Base-by-base conservation (phyloP, 2,329 filamentous ascomycete species). In the Clarireedia hainanense region DNA sequence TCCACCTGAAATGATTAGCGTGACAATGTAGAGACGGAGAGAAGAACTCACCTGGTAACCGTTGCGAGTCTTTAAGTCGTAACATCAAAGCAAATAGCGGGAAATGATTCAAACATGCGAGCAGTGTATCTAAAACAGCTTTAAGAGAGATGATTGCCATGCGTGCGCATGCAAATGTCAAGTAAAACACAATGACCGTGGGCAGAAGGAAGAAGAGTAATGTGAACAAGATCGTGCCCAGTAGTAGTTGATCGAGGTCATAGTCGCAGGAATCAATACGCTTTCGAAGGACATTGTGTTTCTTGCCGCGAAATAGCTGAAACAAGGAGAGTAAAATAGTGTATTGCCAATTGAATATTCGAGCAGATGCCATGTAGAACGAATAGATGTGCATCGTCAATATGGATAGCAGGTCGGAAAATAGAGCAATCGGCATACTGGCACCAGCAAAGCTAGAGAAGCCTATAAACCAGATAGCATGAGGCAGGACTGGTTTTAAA, bases 201-300 rank as follows among this genome's bases (percentile, higher is more conserved):
- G 94, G 94, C 3, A 99, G 77, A 15, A 99, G 78, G 70, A 97
- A 99, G 73, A 95, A 95, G 1, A 99, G 80, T 6, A 99, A 76
- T 0, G 94, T 97, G 69, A 99, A 99, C 20, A 99, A 77, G 58
- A 99, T 97, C 0, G 94, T 99, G 58, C 94, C 94, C 6, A 99
- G 85, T 6, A 99, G 84, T 4, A 99, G 81, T 73, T 99, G 95
- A 69, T 99, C 94, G 24, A 99, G 81, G 69, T 97, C 94, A 73
- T 99, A 99, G 73, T 97, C 94, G 76, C 94, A 99, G 47, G 91
- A 96, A 70, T 99, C 94, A 66, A 99, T 97, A 73, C 94, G 91
- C 68, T 96, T 96, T 59, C 95, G 88, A 23, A 99, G 81, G 15
- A 99, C 87, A 64, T 99, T 99, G 69, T 95, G 88, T 72, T 99